A percentile compares a stretch with the other conserved stretches of the same genome.
Conservation (phyloP, 1,284 basidiomycete species). For the Neonothopanus nambi region DNA sequence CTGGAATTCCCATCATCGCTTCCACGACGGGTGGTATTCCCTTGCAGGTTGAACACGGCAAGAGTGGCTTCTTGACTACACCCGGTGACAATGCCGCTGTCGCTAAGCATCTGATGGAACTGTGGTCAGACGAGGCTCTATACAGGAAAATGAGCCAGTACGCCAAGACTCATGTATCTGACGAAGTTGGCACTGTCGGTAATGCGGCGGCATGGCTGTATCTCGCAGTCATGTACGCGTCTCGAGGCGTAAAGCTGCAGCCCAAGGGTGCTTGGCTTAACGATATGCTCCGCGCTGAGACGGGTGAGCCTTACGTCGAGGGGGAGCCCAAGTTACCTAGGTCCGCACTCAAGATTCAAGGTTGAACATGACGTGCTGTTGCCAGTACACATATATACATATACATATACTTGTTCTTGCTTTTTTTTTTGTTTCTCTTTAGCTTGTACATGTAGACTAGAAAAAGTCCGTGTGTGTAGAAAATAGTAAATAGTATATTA, state of each 20-base stretch:
- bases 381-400: too few relatives aligned
- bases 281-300: conserved; percentile 72
- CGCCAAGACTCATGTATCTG: conserved; percentile 72
- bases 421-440: too few relatives aligned
- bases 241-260: conserved; percentile 69
- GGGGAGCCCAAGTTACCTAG: conserved; percentile 73
- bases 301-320: conserved; percentile 60
- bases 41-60: conserved; percentile 80
- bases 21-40: conserved; percentile 86
- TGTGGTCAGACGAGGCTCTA: conserved; percentile 70
- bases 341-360: conserved; percentile 49
- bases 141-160: conserved; percentile 67
- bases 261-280: conserved; percentile 82
- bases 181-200: conserved; percentile 79
- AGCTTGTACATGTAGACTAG: too few relatives aligned
- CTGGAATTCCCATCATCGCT: conserved; percentile 81
- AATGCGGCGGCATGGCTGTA: conserved; percentile 82
- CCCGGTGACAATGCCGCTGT: conserved; percentile 74
- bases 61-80: conserved; percentile 79
- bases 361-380: conserved; percentile 26
- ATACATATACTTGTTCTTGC: not conserved
- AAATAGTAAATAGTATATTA: not conserved
- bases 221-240: conserved; percentile 71
- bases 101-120: conserved; percentile 69
- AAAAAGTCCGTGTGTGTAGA: not conserved